Evolutionary conservation across 2,329 filamentous ascomycete species (phyloP).

Genomic region (Scytalidium lignicola): DNA sequence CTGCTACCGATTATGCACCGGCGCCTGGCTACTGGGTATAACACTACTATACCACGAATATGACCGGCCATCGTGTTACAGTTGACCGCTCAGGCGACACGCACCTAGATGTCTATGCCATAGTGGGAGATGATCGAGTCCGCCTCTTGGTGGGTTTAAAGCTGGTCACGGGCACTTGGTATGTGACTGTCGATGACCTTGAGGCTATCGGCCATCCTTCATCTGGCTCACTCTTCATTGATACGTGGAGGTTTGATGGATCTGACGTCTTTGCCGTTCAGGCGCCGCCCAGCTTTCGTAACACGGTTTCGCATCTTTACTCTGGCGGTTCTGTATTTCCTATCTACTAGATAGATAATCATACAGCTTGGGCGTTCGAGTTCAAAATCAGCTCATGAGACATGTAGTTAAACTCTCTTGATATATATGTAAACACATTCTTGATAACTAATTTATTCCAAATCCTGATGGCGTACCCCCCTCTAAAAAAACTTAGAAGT

Average conservation of each 20-base stretch:
- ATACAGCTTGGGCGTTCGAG: constrained; percentile 36
- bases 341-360: constrained; percentile 30
- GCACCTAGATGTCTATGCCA: constrained; percentile 17
- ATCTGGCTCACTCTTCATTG: constrained; percentile 14
- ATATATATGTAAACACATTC: too few relatives aligned
- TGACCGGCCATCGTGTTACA: constrained; percentile 35
- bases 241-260: constrained; percentile 24
- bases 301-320: constrained; percentile 28
- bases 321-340: constrained; percentile 31
- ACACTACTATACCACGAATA: constrained; percentile 40
- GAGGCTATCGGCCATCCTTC: constrained; percentile 13
- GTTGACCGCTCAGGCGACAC: constrained; percentile 27
- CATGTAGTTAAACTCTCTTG: too few relatives aligned
- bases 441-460: too few relatives aligned
- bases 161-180: constrained; percentile 16
- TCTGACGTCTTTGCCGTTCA: constrained; percentile 11
- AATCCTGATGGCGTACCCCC: too few relatives aligned
- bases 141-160: constrained; percentile 15
- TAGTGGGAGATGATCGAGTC: constrained; percentile 10
- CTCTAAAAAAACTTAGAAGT: too few relatives aligned
- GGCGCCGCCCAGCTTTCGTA: constrained; percentile 27
- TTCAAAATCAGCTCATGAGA: constrained; percentile 17
- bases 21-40: constrained; percentile 42
- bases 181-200: constrained; percentile 17
- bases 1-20: constrained; percentile 31